These are phyloP conservation scores for Ceratocystis cubensis DNA, from an alignment of 2,329 filamentous ascomycete genomes.

Conservation along the genomic window DNA sequence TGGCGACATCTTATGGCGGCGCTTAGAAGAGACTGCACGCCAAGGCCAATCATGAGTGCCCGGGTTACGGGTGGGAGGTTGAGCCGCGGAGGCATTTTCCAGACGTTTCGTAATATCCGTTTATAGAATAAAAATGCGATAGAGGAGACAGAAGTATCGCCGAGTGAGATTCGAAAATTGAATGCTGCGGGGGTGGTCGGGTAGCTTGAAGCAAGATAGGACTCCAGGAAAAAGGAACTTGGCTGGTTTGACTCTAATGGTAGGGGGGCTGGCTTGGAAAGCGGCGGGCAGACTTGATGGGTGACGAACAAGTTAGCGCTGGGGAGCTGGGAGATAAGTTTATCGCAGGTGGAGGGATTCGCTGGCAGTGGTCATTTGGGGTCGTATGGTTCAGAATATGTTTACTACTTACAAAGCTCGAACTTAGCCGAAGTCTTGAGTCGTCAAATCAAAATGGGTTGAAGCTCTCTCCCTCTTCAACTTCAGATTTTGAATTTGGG, in stretches of 20 bases:
- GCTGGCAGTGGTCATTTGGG: not conserved
- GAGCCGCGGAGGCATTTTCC: conserved; percentile 63
- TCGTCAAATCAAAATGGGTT: not conserved
- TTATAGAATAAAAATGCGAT: conserved; percentile 3
- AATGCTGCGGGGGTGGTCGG: not conserved
- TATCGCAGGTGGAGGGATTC: not conserved
- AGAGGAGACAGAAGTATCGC: conserved; percentile 1
- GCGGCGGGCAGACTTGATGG: not conserved
- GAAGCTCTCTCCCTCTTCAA: not conserved
- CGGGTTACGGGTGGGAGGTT: conserved; percentile 90
- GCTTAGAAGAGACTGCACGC: conserved; percentile 71
- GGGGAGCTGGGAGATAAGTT: not conserved
- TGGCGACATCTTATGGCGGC: conserved; percentile 62
- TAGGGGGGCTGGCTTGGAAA: not conserved
- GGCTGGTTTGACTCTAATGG: no score
- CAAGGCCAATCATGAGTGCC: conserved; percentile 59
- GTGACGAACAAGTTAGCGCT: not conserved
- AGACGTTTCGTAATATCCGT: not conserved
- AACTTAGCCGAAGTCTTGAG: not conserved
- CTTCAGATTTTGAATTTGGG: not conserved
- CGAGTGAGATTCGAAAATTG: not conserved
- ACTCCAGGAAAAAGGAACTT: no score
- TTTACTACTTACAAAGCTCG: no score
- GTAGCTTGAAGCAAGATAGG: not conserved
- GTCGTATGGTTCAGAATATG: not conserved